Conservation (phyloP, 2,329 filamentous ascomycete species). For the Aquanectria penicillioides region DNA sequence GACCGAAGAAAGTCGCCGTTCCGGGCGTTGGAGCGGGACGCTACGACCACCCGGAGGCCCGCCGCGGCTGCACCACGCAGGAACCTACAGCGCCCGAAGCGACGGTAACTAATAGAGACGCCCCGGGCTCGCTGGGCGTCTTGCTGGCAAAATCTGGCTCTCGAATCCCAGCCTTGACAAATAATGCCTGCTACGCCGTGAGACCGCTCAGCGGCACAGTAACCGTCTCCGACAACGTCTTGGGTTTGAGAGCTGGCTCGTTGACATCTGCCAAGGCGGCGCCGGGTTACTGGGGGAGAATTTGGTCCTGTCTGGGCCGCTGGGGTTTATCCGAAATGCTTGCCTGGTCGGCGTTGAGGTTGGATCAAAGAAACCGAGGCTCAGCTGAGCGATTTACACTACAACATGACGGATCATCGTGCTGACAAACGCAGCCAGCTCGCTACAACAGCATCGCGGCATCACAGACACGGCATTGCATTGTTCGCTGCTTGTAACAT, state of each 20-base stretch:
- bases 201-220: conserved; percentile 48
- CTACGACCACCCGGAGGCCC: conserved; percentile 44
- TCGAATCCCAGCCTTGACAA: conserved; percentile 31
- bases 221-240: conserved; percentile 43
- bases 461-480: too few species aligned
- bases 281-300: conserved; percentile 28
- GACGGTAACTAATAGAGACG: conserved; percentile 43
- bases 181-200: conserved; percentile 50
- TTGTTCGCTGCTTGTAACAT: too few species aligned
- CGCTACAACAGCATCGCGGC: too few species aligned
- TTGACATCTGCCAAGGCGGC: conserved; percentile 23
- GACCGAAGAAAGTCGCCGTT: conserved; percentile 16
- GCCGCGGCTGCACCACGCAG: conserved; percentile 46
- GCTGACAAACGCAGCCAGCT: too few species aligned
- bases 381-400: conserved; percentile 32
- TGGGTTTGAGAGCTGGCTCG: conserved; percentile 46
- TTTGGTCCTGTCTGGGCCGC: not conserved
- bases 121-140: conserved; percentile 1
- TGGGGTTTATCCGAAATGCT: conserved; percentile 23
- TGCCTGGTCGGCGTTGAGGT: conserved; percentile 32
- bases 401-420: not conserved
- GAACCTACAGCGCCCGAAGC: conserved; percentile 49
- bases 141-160: conserved; percentile 13
- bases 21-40: conserved; percentile 36
- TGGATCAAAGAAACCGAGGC: too few species aligned